Conservation (phyloP, 805 yeast genomes). For the Candida sithepensis region DNA sequence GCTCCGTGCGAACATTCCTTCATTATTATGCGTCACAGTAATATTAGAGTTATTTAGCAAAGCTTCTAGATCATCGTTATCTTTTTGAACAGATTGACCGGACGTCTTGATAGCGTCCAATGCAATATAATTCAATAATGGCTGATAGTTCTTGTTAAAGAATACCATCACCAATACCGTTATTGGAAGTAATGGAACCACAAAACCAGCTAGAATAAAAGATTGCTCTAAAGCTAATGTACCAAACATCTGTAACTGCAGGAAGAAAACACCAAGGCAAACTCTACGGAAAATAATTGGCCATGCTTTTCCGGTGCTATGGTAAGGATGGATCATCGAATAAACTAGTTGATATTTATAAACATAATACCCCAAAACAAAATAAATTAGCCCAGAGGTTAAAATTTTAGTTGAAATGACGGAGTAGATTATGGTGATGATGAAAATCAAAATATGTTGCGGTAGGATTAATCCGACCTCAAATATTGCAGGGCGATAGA, state of each 20-base stretch:
- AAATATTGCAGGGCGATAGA: slow-evolving; percentile 56
- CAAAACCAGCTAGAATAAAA: slow-evolving; percentile 42
- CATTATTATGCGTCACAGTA: slow-evolving; percentile 3
- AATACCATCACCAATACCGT: slow-evolving; percentile 45
- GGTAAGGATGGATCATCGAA: slow-evolving; percentile 61
- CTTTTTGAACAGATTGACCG: slow-evolving; percentile 30
- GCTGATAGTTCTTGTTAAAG: slow-evolving; percentile 52
- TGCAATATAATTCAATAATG: slow-evolving; percentile 53
- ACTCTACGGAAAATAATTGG: slow-evolving; percentile 57
- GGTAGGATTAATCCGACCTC: slow-evolving; percentile 61
- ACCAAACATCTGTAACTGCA: slow-evolving; percentile 63
- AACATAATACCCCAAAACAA: slow-evolving; percentile 52
- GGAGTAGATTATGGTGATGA: slow-evolving; percentile 55
- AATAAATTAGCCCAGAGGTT: slow-evolving; percentile 55
- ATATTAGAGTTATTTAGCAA: slow-evolving; percentile 9
- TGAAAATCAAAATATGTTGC: slow-evolving; percentile 56
- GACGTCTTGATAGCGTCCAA: slow-evolving; percentile 49
- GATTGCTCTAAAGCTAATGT: slow-evolving; percentile 60
- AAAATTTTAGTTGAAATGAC: slow-evolving; percentile 60
- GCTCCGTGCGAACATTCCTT: neutral
- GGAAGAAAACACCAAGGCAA: slow-evolving; percentile 50
- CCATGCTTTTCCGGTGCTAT: slow-evolving; percentile 67
- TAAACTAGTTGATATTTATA: slow-evolving; percentile 61
- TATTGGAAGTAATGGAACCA: slow-evolving; percentile 46
- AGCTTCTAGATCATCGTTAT: slow-evolving; percentile 18